Base-by-base conservation (phyloP, 2,329 filamentous ascomycete species). In the Pseudopyricularia cyperi region DNA sequence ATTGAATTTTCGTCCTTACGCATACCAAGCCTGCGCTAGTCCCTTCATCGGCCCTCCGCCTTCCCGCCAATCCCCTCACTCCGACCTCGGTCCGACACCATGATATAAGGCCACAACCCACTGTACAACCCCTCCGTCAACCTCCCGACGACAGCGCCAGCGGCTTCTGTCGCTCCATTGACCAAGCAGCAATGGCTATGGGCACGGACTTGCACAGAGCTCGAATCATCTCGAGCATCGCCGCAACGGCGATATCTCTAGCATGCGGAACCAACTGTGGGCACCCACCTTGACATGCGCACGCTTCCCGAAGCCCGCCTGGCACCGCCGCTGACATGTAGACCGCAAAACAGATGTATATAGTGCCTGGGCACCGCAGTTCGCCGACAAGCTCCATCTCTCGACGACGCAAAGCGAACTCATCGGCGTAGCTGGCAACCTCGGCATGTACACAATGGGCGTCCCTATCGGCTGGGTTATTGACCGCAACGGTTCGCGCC, bases 291-390 rank as follows among this genome's bases (percentile, higher is more conserved):
- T 14, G 39, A 22, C 32, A 22, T 19, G 14, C 37, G 14, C 22
- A n/a, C 5, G n/a, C 26, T 24, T 15, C 12, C 19, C 42, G 34
- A 14, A 12, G 2, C 14, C 15, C 15, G 12, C 39, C 7, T 47
- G 22, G 28, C 19, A 14, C 44, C 26, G 32, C 17, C 7, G 33
- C 46, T 52, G 24, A 48, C 22, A 14, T 3, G 30, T 44, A 15
- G 30, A n/a, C 3, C 34, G 14, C 37, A 47, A n/a, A 19, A 30
- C 96, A 89, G 97, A 98, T 79, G 91, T 90, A 63, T 98, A 96
- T 69, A 96, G 89, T 52, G 91, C 91, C 68, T 98, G 93, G 90
- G 89, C 88, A 14, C 93, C 93, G 19, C 90, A 96, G 68, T 96
- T 96, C 64, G 89, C 90, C 49, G 83, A 94, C 62, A 83, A 80